These are phyloP conservation scores for Xerocomellus intermedius DNA, from an alignment of 768 basidiomycete genomes.

Conservation along the genomic window DNA sequence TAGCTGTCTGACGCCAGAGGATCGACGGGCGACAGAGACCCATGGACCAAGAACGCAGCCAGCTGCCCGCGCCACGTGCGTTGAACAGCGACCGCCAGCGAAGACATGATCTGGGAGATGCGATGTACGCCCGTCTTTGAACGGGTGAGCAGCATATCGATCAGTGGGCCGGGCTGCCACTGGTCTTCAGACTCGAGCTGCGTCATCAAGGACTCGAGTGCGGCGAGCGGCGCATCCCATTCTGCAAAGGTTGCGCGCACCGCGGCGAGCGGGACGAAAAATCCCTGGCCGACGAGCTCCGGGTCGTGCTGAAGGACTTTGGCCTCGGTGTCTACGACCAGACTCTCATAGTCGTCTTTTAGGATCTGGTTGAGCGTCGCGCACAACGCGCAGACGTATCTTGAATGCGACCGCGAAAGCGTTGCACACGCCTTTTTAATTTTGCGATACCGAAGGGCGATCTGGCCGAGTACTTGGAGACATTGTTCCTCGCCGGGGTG, in stretches of 20 bases:
- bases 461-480: constrained; percentile 72
- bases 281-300: constrained; percentile 71
- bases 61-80: constrained; percentile 82
- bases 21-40: constrained; percentile 58
- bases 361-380: constrained; percentile 72
- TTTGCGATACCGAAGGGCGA: constrained; percentile 72
- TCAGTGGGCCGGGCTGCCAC: constrained; percentile 71
- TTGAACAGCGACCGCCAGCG: constrained; percentile 73
- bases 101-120: constrained; percentile 67
- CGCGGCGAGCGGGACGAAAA: constrained; percentile 84
- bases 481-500: constrained; percentile 89
- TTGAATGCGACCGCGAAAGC: constrained; percentile 59
- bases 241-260: constrained; percentile 79
- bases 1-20: constrained; percentile 65
- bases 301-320: constrained; percentile 75
- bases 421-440: constrained; percentile 57
- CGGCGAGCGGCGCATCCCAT: constrained; percentile 86
- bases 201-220: constrained; percentile 63
- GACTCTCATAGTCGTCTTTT: constrained; percentile 73
- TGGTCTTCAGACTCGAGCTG: constrained; percentile 52
- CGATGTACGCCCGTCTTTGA: constrained; percentile 78
- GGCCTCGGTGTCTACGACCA: constrained; percentile 78
- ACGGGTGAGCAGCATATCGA: constrained; percentile 72
- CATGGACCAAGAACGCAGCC: constrained; percentile 79
- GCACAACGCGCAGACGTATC: constrained; percentile 78